A percentile compares a stretch with the other conserved stretches of the same genome.
Evolutionary conservation across 2,329 filamentous ascomycete species (phyloP).

Genomic region (Xylogone sp.): DNA sequence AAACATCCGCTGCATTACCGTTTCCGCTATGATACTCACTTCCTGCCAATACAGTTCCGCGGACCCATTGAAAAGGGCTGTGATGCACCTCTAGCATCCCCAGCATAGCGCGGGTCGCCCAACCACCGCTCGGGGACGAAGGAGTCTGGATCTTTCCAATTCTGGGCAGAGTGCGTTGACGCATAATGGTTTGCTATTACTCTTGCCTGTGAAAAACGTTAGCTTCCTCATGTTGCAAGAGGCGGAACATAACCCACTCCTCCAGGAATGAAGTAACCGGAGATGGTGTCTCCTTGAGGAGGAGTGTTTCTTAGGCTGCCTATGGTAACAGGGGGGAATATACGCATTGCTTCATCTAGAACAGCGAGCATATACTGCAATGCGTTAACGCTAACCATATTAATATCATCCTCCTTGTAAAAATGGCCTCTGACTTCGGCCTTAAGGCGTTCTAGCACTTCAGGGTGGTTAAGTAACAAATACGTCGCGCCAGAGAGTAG

Average conservation of each 20-base stretch:
- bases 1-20: neutral
- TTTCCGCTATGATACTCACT: slow-evolving; percentile 5
- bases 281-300: neutral
- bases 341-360: slow-evolving; percentile 20
- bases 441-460: slow-evolving; percentile 32
- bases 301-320: neutral
- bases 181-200: slow-evolving; percentile 4
- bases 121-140: slow-evolving; percentile 29
- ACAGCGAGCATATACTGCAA: slow-evolving; percentile 29
- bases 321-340: neutral
- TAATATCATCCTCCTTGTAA: slow-evolving; percentile 14
- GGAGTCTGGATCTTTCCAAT: slow-evolving; percentile 21
- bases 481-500: slow-evolving; percentile 37
- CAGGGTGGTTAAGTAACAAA: slow-evolving; percentile 35
- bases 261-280: neutral
- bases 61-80: slow-evolving; percentile 12
- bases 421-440: slow-evolving; percentile 38
- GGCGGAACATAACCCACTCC: neutral
- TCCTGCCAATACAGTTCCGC: slow-evolving; percentile 15
- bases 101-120: slow-evolving; percentile 9
- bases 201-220: neutral
- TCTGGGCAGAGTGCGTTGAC: slow-evolving; percentile 1
- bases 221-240: neutral
- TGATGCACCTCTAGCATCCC: slow-evolving; percentile 10
- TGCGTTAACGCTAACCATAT: neutral